Base-by-base conservation (phyloP, 164 flowering plant genomes). In the Hamamelis virginiana region DNA sequence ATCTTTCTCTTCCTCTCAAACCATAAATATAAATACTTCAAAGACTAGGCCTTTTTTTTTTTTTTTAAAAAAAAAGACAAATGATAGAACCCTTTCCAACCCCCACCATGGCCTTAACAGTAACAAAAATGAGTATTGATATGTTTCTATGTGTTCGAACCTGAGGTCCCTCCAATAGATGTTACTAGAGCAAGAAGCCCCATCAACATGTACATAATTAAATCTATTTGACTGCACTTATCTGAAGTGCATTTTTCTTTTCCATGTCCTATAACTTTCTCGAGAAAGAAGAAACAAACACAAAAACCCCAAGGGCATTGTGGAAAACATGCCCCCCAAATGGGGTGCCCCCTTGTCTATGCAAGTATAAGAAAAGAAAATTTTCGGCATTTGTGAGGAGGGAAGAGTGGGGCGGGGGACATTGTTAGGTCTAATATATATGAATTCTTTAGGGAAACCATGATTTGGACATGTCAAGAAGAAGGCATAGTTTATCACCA, bases 391-490 rank as follows among this genome's bases (percentile, higher is more conserved):
- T 65, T 66, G 60, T 38, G 60, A 19, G 61, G 51, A 46, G 53
- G 56, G 71, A 59, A 27, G 65, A 27, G 46, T 22, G 28, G 65
- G 58, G 57, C 27, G 14, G 52, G 59, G 59, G 27, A 21, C 25
- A 56, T 15, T 4, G 4, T 46, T 69, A 61, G 62, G 53, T 64
- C 50, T 26, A 6, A 25, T 14, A 5, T 58, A 25, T 14, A 5
- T 58, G 66, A 51, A 62, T 51, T 69, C 48, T 61, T 69, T 38
- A 52, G 48, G 48, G 25, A 58, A 33, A 70, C 44, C 67, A 70
- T 70, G 73, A 65, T 50, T 58, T 65, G 64, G 65, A 72, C 74
- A 65, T 72, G 65, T 65, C 74, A 72, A 23, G 64, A n/a, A 27
- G 8, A 50, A 15, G 62, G 62, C 43, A 25, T 64, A 25, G 63